Base-by-base conservation (phyloP, 164 flowering plant genomes). In the Akebia trifoliata region DNA sequence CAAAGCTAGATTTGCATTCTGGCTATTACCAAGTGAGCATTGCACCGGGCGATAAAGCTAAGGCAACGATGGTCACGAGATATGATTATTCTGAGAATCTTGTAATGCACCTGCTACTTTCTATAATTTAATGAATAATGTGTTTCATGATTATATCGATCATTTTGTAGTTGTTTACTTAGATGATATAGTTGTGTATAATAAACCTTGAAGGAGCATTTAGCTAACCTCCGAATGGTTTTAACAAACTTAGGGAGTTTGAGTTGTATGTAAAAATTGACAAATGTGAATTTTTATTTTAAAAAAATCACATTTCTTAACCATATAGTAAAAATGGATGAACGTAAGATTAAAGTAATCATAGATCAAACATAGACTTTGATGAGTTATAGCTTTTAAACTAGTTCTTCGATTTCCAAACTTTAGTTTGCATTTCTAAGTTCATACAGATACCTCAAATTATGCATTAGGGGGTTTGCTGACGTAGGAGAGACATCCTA, bases 1-100 rank as follows among this genome's bases (percentile, higher is more conserved):
- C 65, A 10, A 69, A 64, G 38, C 20, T 67, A 21, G 66, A 67
- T 15, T 14, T 67, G 8, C 22, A 43, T 2, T 56, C 62, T 1
- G 34, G 71, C 0, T 61, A 61, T 4, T 67, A 26, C n/a, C 32
- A 56, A 12, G 56, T 61, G 0, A 0, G 37, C 6, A 61, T 67
- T 1, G 47, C 46, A 0, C 1, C 12, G 7, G 39, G 46, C 1
- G 64, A 58, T 29, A 44, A 60, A 21, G 12, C 17, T 18, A 54
- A 52, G 3, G 61, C n/a, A 0, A 26, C 12, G 0, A 15, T 11
- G 4, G 49, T 34, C 1, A 64, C 22, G 0, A 0, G 26, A 1
- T 59, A 60, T 36, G 26, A 38, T 5, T 30, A 60, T 0, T 66
- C 8, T 25, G 50, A 60, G 28, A 54, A 21, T 12, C 25, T 67